Evolutionary conservation across 2,329 filamentous ascomycete species (phyloP), one percentile per base, ranked within the genome.

Genomic region (Epichloe hybrida): DNA sequence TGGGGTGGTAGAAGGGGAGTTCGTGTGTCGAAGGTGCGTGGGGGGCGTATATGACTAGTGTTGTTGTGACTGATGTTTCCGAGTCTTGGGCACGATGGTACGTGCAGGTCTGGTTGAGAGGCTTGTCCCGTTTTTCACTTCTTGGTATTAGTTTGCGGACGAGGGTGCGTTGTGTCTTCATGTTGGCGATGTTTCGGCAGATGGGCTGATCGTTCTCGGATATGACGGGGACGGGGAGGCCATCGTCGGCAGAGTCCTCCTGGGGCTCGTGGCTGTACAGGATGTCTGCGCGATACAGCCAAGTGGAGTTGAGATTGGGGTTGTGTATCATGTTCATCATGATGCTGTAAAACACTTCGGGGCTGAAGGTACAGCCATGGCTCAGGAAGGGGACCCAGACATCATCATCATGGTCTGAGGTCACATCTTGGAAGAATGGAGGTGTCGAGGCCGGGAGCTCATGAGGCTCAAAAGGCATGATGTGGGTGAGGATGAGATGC

Each of bases 1-100:
- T 74, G 21, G 91, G 91, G 62, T 96, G 90, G 66, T 96, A 97
- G 67, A 86, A 95, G 1, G 91, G 91, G 54, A 93, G 75, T 3
- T 84, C 76, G 13, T 77, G 72, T 11, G 75, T 69, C 1, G 70
- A 69, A 35, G 73, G 64, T 8, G 80, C 73, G 65, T 95, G 89
- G 7, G 7, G 91, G 88, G 5, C 86, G 63, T 94, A 95, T 36
- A 94, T 66, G 15, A 95, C 79, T 5, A 70, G 58, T 12, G 66
- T 62, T 50, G 62, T 58, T 50, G 62, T 58, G 39, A 53, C 35
- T 31, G 56, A 58, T 27, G 62, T 59, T 20, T 43, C 49, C 4
- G 48, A 12, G 38, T 58, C 53, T 15, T 60, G 59, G 5, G 64
- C 61, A 52, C 60, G 56, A 64, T 88, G 87, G 55, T 90, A 77